Evolutionary conservation across 352 stramenopile species (phyloP).

Genomic region (Ophiocytium majus): DNA sequence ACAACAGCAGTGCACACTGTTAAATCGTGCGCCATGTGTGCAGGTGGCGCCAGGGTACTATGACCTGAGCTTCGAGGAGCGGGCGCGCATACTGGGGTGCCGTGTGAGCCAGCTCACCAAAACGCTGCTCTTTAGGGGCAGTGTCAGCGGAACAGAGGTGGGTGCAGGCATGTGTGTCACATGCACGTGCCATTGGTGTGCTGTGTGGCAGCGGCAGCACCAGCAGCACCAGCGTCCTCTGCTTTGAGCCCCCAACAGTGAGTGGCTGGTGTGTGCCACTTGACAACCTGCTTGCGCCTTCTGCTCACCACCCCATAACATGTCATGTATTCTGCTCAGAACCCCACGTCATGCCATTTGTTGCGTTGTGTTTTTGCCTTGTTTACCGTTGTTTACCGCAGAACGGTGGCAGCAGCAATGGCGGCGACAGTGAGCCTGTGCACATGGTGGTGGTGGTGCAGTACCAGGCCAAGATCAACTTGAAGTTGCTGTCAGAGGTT

Average conservation of each 20-base stretch:
- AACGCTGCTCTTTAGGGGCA: conserved; percentile 59
- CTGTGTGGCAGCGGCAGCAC: not conserved
- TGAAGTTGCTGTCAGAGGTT: not conserved
- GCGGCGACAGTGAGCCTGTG: not conserved
- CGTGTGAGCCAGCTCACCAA: conserved; percentile 51
- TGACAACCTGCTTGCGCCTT: not conserved
- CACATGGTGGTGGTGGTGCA: conserved; percentile 55
- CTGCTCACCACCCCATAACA: not conserved
- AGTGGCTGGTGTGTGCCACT: not conserved
- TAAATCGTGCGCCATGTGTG: not conserved
- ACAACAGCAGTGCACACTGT: not conserved
- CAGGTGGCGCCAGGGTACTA: conserved; percentile 49
- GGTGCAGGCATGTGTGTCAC: not conserved
- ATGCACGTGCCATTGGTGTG: not conserved
- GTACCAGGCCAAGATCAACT: conserved; percentile 42
- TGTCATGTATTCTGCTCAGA: not conserved
- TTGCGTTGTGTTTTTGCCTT: not conserved
- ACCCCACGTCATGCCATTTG: not conserved
- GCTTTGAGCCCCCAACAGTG: not conserved
- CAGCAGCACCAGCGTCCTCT: not conserved
- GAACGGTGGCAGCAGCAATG: not conserved
- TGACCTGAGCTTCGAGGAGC: conserved; percentile 23
- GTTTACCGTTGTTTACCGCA: not conserved
- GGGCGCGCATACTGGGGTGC: conserved; percentile 34
- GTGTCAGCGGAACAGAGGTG: conserved; percentile 27